Evolutionary conservation across 2,329 filamentous ascomycete genomes (phyloP).

Genomic region (Trichoderma arundinaceum): DNA sequence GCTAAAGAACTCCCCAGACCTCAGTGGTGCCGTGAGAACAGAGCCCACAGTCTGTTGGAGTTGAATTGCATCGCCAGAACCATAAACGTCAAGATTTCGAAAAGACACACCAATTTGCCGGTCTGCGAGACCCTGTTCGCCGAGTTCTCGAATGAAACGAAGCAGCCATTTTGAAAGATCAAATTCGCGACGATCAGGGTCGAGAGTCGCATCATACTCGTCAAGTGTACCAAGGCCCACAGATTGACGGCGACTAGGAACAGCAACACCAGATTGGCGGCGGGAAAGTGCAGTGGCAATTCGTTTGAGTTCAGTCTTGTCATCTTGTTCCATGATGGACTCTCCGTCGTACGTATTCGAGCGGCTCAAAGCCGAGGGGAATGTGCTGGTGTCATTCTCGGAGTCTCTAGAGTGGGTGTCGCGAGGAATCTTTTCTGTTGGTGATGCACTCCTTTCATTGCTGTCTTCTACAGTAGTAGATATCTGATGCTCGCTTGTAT

Average conservation of each 20-base stretch:
- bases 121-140: slow-evolving; percentile 60
- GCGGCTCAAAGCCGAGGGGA: slow-evolving; percentile 18
- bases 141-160: slow-evolving; percentile 50
- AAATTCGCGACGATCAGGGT: slow-evolving; percentile 49
- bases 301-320: slow-evolving; percentile 47
- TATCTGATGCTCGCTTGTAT: background rate
- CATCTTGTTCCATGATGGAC: slow-evolving; percentile 42
- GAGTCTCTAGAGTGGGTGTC: slow-evolving; percentile 19
- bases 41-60: slow-evolving; percentile 71
- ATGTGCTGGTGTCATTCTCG: slow-evolving; percentile 18
- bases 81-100: slow-evolving; percentile 68
- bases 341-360: slow-evolving; percentile 29
- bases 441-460: background rate
- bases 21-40: slow-evolving; percentile 62
- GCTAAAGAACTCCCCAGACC: slow-evolving; percentile 61
- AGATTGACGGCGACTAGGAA: slow-evolving; percentile 19
- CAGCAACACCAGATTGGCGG: slow-evolving; percentile 40
- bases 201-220: slow-evolving; percentile 43
- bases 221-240: slow-evolving; percentile 36
- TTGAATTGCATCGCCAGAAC: slow-evolving; percentile 69
- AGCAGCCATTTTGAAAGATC: slow-evolving; percentile 51
- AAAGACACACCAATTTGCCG: slow-evolving; percentile 66
- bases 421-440: background rate
- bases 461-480: background rate
- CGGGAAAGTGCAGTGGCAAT: slow-evolving; percentile 50